Percentiles rank a stretch among this genome's conserved stretches.
Evolutionary conservation across 2,329 filamentous ascomycete species (phyloP).

Genomic region (Xylariaceae sp.): DNA sequence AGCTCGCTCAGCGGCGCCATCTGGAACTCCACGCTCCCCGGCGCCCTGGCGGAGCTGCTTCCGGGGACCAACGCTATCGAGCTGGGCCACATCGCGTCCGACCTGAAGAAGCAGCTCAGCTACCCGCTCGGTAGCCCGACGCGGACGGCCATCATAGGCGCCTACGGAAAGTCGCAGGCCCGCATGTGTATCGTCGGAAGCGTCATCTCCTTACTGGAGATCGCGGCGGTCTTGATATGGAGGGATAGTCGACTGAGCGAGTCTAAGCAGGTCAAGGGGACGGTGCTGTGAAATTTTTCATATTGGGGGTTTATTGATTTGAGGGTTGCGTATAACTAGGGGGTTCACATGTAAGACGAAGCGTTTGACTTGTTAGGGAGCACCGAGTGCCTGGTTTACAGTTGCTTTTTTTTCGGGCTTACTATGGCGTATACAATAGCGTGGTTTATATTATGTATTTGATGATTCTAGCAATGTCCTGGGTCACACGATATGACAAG

Average conservation of each 20-base stretch:
- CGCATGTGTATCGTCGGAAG: slow-evolving; percentile 33
- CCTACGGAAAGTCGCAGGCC: slow-evolving; percentile 33
- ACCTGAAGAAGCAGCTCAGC: slow-evolving; percentile 32
- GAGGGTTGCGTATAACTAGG: too few species aligned
- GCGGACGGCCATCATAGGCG: slow-evolving; percentile 30
- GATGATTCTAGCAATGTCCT: too few species aligned
- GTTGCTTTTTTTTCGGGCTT: too few species aligned
- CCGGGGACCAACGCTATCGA: slow-evolving; percentile 23
- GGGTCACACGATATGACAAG: too few species aligned
- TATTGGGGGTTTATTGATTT: too few species aligned
- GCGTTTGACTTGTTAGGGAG: too few species aligned
- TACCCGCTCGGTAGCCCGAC: slow-evolving; percentile 30
- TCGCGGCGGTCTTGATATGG: slow-evolving; percentile 30
- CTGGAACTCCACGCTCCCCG: slow-evolving; percentile 36
- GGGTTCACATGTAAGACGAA: too few species aligned
- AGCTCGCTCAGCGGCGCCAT: slow-evolving; percentile 41
- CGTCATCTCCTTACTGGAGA: slow-evolving; percentile 26
- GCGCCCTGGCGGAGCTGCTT: slow-evolving; percentile 25
- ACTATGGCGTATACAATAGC: too few species aligned
- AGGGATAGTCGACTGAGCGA: slow-evolving; percentile 28
- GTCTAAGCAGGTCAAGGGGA: slow-evolving; percentile 31
- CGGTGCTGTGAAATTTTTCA: slow-evolving; percentile 27
- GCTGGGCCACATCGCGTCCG: slow-evolving; percentile 26
- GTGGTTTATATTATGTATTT: too few species aligned
- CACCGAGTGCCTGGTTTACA: too few species aligned